A percentile compares a stretch with the other conserved stretches of the same genome.
Evolutionary conservation across 1,284 basidiomycete species (phyloP).

Genomic region (Anthracocystis walkeri): DNA sequence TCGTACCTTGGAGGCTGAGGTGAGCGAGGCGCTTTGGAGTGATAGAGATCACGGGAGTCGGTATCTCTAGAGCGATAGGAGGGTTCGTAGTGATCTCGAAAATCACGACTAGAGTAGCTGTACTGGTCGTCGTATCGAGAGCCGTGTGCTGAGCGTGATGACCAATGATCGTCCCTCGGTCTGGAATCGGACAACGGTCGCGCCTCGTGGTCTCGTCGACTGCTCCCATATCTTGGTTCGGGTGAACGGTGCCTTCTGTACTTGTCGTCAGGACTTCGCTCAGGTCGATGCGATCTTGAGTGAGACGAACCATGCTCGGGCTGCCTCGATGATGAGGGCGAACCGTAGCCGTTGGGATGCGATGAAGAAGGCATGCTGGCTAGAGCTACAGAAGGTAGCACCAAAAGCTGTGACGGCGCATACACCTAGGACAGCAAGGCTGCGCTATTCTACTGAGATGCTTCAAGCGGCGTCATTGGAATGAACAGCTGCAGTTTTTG

Average conservation of each 20-base stretch:
- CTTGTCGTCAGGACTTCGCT: conserved; percentile 3
- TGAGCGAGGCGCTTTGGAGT: conserved; percentile 1
- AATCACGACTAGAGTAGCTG: conserved; percentile 2
- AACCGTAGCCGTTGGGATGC: conserved; percentile 15
- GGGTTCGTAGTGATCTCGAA: conserved; percentile 3
- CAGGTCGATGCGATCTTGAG: conserved; percentile 15
- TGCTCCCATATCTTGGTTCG: background rate
- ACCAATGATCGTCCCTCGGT: conserved; percentile 11
- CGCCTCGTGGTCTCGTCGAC: conserved; percentile 10
- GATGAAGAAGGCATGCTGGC: conserved; percentile 27
- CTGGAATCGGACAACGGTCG: background rate
- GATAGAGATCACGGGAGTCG: background rate
- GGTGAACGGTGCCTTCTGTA: conserved; percentile 12
- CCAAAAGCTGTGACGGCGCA: background rate
- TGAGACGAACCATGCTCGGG: conserved; percentile 11
- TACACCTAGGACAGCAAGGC: background rate
- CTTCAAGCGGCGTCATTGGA: background rate
- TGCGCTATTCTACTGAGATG: background rate
- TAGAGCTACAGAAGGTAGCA: background rate
- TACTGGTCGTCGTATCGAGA: conserved; percentile 8
- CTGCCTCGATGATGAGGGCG: conserved; percentile 25
- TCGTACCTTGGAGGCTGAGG: conserved; percentile 3
- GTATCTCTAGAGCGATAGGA: background rate
- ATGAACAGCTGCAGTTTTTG: background rate
- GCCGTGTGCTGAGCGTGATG: conserved; percentile 5